phyloP scores from a whole-genome alignment of 2,329 filamentous ascomycete species.

The Ophiocordyceps australis region DNA sequence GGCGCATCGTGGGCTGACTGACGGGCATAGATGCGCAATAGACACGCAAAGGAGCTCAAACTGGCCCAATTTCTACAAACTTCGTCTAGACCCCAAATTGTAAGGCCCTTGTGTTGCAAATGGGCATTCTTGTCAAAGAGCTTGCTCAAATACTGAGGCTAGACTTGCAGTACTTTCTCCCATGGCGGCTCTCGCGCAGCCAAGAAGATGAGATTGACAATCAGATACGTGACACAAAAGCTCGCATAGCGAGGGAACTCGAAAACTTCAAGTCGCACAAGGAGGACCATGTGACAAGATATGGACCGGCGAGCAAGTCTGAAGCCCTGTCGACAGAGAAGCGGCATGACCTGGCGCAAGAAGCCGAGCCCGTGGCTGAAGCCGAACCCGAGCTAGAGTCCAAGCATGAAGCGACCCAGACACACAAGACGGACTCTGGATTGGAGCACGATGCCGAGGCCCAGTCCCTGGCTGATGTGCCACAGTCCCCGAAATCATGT shows the following conservation, averaged over 20 bases:
- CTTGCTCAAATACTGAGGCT: neutral
- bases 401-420: neutral
- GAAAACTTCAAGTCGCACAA: constrained; percentile 39
- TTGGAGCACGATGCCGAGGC: constrained; percentile 1
- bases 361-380: constrained; percentile 2
- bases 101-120: constrained; percentile 34
- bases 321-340: constrained; percentile 14
- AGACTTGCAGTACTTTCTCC: constrained; percentile 55
- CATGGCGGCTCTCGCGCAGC: constrained; percentile 53
- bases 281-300: constrained; percentile 15
- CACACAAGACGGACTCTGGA: no score
- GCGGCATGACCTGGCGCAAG: constrained; percentile 4
- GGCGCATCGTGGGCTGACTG: constrained; percentile 2
- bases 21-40: constrained; percentile 50
- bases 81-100: constrained; percentile 51
- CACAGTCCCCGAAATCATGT: neutral
- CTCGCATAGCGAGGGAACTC: constrained; percentile 43
- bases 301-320: constrained; percentile 6
- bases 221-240: constrained; percentile 50
- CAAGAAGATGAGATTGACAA: constrained; percentile 55
- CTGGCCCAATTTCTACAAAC: constrained; percentile 61
- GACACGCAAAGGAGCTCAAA: constrained; percentile 54
- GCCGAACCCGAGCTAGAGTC: neutral
- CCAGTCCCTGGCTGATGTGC: neutral
- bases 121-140: no score